Evolutionary conservation across 2,329 filamentous ascomycete species (phyloP).

Genomic region (Xylaria sp.): DNA sequence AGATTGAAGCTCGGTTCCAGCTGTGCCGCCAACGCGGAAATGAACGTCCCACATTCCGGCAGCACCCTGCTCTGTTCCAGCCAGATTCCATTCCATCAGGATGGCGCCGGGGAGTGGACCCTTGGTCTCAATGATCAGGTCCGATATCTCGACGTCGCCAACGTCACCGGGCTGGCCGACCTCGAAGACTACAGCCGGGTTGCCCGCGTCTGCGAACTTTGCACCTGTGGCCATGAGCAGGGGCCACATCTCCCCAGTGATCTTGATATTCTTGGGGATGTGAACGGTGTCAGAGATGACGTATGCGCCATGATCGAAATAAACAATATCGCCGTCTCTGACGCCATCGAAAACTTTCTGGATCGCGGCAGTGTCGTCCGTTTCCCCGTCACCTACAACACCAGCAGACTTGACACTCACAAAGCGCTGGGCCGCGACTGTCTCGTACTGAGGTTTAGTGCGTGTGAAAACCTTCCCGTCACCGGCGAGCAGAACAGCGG

Average conservation of each 20-base stretch:
- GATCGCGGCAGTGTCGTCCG: constrained; percentile 82
- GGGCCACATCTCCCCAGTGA: constrained; percentile 89
- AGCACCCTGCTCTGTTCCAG: constrained; percentile 58
- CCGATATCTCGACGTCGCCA: constrained; percentile 80
- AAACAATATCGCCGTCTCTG: constrained; percentile 59
- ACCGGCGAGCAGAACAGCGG: constrained; percentile 54
- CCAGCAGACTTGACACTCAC: constrained; percentile 77
- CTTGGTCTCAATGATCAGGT: constrained; percentile 78
- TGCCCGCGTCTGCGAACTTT: constrained; percentile 65
- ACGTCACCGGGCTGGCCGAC: constrained; percentile 71
- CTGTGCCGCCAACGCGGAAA: constrained; percentile 81
- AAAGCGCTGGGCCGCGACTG: constrained; percentile 61
- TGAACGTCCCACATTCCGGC: constrained; percentile 94
- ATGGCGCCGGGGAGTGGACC: constrained; percentile 83
- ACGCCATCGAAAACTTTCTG: constrained; percentile 70
- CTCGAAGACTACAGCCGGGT: constrained; percentile 80
- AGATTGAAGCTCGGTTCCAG: constrained; percentile 76
- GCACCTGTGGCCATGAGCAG: constrained; percentile 76
- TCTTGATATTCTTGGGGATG: constrained; percentile 73
- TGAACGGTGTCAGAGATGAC: constrained; percentile 63
- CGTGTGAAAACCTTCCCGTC: constrained; percentile 71
- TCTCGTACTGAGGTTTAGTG: constrained; percentile 83
- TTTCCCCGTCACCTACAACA: constrained; percentile 78
- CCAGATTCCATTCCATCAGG: constrained; percentile 86
- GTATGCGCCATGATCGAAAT: constrained; percentile 72